Conservation (phyloP, 2,329 filamentous ascomycete genomes). For the Magnaporthiopsis rhizophila region DNA sequence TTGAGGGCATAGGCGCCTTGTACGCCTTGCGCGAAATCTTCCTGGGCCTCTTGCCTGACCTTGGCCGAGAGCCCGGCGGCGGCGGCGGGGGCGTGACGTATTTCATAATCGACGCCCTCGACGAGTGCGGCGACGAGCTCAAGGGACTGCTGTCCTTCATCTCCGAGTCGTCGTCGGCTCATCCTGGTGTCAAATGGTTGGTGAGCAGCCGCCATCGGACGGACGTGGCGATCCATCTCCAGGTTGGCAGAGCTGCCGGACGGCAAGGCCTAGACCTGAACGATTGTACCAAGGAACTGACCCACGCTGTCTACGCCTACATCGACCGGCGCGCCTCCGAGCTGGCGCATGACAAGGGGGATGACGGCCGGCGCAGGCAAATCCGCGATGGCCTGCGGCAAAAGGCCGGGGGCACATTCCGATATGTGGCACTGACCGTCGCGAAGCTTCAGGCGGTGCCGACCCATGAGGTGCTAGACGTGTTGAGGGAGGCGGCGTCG, state of each 20-base stretch:
- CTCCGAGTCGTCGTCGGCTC: conserved; percentile 12
- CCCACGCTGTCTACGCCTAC: conserved; percentile 24
- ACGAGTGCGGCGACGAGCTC: conserved; percentile 29
- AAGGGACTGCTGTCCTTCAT: conserved; percentile 28
- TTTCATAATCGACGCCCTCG: conserved; percentile 38
- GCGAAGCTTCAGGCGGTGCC: background rate
- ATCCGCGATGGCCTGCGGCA: background rate
- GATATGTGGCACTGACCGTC: background rate
- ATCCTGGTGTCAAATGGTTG: conserved; percentile 29
- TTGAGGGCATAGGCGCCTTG: too few species aligned
- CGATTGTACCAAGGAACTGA: conserved; percentile 22
- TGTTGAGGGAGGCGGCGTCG: background rate
- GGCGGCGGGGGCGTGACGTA: conserved; percentile 9
- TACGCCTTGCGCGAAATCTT: conserved; percentile 14
- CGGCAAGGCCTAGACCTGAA: background rate
- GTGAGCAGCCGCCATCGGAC: conserved; percentile 34
- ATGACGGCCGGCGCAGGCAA: background rate
- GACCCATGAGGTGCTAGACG: background rate
- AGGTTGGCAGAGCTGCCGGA: conserved; percentile 1
- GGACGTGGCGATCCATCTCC: conserved; percentile 26
- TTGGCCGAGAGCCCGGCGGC: conserved; percentile 13
- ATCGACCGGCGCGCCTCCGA: conserved; percentile 24
- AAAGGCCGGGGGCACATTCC: background rate
- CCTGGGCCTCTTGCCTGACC: conserved; percentile 28
- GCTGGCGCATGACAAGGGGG: conserved; percentile 12